Evolutionary conservation across 495 filamentous ascomycete genomes (phyloP).

Genomic region (Trichoderma erinaceum): DNA sequence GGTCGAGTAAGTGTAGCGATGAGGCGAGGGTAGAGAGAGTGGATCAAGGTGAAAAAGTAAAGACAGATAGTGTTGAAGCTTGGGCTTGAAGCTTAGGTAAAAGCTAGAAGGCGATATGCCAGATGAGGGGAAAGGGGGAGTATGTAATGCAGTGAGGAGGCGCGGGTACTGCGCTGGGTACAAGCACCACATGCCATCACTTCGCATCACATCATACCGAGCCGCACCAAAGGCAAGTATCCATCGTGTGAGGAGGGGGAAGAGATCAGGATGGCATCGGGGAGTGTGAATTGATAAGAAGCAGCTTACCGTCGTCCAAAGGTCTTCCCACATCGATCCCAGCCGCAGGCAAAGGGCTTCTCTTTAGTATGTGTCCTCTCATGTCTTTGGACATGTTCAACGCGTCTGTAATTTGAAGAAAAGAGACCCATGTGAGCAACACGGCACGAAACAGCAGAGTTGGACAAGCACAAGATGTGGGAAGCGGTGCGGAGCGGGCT

Average conservation of each 20-base stretch:
- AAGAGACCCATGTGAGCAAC: conserved; percentile 15
- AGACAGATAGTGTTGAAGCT: background rate
- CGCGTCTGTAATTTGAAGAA: conserved; percentile 38
- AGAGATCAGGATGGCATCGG: background rate
- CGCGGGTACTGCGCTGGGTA: conserved; percentile 6
- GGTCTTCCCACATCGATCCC: conserved; percentile 49
- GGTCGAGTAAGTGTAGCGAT: conserved; percentile 16
- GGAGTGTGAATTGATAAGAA: background rate
- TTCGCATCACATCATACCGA: conserved; percentile 3
- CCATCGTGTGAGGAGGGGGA: background rate
- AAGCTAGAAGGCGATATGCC: background rate
- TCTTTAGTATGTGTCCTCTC: conserved; percentile 57
- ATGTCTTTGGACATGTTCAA: conserved; percentile 56
- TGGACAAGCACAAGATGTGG: background rate
- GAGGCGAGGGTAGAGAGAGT: background rate
- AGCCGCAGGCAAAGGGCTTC: conserved; percentile 51
- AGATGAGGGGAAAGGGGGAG: conserved; percentile 9
- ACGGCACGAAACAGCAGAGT: conserved; percentile 25
- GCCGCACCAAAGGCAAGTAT: background rate
- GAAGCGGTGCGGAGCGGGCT: conserved; percentile 20
- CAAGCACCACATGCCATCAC: background rate
- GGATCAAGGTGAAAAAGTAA: background rate
- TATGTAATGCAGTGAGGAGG: conserved; percentile 12
- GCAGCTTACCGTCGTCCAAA: conserved; percentile 50
- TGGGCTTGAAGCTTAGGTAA: conserved; percentile 3